Evolutionary conservation across 176 grass and related monocot genomes (phyloP).

Genomic region (Avena atlantica): DNA sequence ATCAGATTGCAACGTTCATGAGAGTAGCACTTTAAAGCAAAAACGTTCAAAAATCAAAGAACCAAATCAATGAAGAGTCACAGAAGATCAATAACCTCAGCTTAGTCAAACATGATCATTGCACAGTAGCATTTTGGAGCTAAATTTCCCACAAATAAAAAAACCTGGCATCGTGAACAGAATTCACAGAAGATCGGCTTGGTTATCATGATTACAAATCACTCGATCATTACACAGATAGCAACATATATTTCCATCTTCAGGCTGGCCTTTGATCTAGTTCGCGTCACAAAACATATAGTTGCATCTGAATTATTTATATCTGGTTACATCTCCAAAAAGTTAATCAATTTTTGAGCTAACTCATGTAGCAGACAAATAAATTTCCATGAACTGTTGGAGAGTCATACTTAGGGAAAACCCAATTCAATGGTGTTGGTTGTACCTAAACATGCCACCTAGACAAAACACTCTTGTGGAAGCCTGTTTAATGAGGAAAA

Average conservation of each 20-base stretch:
- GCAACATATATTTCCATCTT: not conserved
- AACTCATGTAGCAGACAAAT: slow-evolving; percentile 9
- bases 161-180: not conserved
- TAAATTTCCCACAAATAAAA: not conserved
- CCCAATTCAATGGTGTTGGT: not conserved
- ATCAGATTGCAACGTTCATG: not conserved
- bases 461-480: not conserved
- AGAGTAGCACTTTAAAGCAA: slow-evolving; percentile 10
- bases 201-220: slow-evolving; percentile 12
- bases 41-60: not conserved
- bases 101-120: not conserved
- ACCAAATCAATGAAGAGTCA: not conserved
- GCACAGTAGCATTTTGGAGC: not conserved
- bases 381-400: not conserved
- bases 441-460: not conserved
- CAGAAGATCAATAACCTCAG: not conserved
- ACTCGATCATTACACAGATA: not conserved
- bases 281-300: not conserved
- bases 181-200: slow-evolving; percentile 6
- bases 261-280: not conserved
- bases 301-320: slow-evolving; percentile 15
- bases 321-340: not conserved
- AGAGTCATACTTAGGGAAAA: not conserved
- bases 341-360: not conserved
- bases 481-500: not conserved